phyloP scores from a whole-genome alignment of 345 rosid genomes.

The Eucalyptus guilfoylei region DNA sequence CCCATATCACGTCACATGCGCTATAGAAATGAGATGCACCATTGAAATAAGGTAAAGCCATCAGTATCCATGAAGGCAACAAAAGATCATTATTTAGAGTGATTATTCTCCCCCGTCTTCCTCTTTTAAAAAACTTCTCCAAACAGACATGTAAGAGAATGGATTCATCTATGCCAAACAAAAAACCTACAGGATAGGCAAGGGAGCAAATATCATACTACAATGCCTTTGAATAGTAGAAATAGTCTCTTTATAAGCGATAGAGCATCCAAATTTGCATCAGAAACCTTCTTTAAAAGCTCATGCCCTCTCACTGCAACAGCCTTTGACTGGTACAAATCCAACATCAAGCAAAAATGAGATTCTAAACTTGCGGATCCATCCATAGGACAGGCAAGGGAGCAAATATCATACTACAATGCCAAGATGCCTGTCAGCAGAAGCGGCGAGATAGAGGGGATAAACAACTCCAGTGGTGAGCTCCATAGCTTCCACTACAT shows the following conservation, averaged over 20 bases:
- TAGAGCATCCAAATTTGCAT: conserved; percentile 66
- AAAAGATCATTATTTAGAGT: not conserved
- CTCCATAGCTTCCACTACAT: conserved; percentile 71
- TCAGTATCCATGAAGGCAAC: not conserved
- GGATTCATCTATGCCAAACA: not conserved
- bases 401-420: not conserved
- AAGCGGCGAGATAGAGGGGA: conserved; percentile 68
- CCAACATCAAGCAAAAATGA: conserved; percentile 4
- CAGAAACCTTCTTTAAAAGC: conserved; percentile 64
- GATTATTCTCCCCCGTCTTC: not conserved
- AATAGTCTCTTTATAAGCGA: conserved; percentile 54
- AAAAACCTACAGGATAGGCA: too few relatives aligned
- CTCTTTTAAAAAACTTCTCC: not conserved
- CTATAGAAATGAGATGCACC: not conserved
- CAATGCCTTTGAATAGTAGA: too few relatives aligned
- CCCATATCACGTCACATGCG: not conserved
- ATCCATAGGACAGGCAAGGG: not conserved
- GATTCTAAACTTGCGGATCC: not conserved
- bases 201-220: too few relatives aligned
- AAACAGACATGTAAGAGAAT: too few relatives aligned
- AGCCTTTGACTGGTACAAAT: conserved; percentile 58
- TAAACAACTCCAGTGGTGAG: conserved; percentile 60
- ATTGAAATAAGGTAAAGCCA: not conserved
- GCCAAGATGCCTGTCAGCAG: conserved; percentile 47
- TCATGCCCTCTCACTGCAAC: conserved; percentile 81